Evolutionary conservation across 164 flowering plant genomes (phyloP).

Genomic region (Macadamia integrifolia): DNA sequence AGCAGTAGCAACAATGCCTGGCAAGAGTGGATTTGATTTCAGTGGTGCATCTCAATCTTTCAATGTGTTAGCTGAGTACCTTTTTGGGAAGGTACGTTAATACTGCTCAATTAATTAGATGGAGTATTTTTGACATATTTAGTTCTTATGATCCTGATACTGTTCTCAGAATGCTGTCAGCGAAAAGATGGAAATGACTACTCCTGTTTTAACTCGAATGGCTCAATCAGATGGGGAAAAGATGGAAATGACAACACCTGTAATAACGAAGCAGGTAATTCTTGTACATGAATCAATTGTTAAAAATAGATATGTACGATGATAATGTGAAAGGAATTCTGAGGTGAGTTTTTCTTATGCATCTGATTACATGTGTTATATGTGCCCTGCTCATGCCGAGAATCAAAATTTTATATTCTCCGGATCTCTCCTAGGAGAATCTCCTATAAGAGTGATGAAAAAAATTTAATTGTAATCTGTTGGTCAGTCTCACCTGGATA

Average conservation of each 20-base stretch:
- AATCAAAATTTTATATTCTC: too few species aligned
- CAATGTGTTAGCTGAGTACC: conserved; percentile 84
- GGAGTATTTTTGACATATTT: not conserved
- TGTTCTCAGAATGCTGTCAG: conserved; percentile 46
- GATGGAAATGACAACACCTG: conserved; percentile 97
- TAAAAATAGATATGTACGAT: not conserved
- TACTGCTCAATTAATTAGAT: not conserved
- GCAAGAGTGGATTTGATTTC: conserved; percentile 77
- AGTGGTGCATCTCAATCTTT: conserved; percentile 74
- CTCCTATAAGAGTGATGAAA: too few species aligned
- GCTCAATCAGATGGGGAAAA: conserved; percentile 56
- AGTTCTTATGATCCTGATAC: not conserved
- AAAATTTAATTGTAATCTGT: too few species aligned
- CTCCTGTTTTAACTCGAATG: conserved; percentile 72
- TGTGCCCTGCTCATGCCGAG: too few species aligned
- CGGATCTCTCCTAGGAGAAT: too few species aligned
- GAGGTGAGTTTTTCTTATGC: too few species aligned
- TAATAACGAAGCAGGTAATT: conserved; percentile 62
- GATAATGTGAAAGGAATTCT: not conserved
- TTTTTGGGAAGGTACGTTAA: conserved; percentile 83
- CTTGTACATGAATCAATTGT: not conserved
- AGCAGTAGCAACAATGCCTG: conserved; percentile 90
- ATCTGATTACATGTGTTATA: too few species aligned
- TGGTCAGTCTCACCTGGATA: too few species aligned
- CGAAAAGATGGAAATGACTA: conserved; percentile 92